Evolutionary conservation across 1,284 basidiomycete species (phyloP).

Genomic region (Microbotryum saponariae): DNA sequence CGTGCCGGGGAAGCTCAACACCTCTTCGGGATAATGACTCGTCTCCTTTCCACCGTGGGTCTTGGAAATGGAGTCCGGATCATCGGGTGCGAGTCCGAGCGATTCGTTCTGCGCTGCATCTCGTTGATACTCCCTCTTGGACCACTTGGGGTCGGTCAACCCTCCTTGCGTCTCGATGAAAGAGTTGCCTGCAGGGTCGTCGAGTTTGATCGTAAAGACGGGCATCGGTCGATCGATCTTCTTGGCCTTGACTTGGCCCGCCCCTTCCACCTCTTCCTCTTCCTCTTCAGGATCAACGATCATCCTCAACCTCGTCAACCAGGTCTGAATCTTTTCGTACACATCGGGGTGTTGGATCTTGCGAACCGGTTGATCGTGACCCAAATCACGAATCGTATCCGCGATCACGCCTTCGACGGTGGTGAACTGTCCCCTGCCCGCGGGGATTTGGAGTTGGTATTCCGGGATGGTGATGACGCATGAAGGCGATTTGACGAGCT

Average conservation of each 20-base stretch:
- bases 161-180: slow-evolving; percentile 74
- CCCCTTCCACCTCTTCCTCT: slow-evolving; percentile 47
- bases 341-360: slow-evolving; percentile 70
- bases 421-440: slow-evolving; percentile 78
- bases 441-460: slow-evolving; percentile 80
- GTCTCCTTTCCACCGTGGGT: slow-evolving; percentile 37
- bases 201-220: slow-evolving; percentile 74
- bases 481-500: slow-evolving; percentile 81
- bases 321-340: slow-evolving; percentile 67
- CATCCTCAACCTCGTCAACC: slow-evolving; percentile 61
- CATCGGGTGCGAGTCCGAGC: slow-evolving; percentile 57
- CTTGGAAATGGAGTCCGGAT: slow-evolving; percentile 7
- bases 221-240: slow-evolving; percentile 45
- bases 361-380: slow-evolving; percentile 75
- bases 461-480: slow-evolving; percentile 81
- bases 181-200: slow-evolving; percentile 92
- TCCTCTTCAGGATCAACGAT: slow-evolving; percentile 61
- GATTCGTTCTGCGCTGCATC: slow-evolving; percentile 74
- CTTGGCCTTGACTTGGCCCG: slow-evolving; percentile 37
- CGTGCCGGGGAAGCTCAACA: slow-evolving; percentile 77
- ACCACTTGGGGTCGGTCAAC: slow-evolving; percentile 86
- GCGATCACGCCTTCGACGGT: slow-evolving; percentile 89
- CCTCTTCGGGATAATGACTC: slow-evolving; percentile 61
- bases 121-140: slow-evolving; percentile 74
- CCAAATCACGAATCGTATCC: slow-evolving; percentile 76